A percentile compares a stretch with the other conserved stretches of the same genome.
Evolutionary conservation across 2,329 filamentous ascomycete species (phyloP).

Genomic region (Aspergillaceae sp.): DNA sequence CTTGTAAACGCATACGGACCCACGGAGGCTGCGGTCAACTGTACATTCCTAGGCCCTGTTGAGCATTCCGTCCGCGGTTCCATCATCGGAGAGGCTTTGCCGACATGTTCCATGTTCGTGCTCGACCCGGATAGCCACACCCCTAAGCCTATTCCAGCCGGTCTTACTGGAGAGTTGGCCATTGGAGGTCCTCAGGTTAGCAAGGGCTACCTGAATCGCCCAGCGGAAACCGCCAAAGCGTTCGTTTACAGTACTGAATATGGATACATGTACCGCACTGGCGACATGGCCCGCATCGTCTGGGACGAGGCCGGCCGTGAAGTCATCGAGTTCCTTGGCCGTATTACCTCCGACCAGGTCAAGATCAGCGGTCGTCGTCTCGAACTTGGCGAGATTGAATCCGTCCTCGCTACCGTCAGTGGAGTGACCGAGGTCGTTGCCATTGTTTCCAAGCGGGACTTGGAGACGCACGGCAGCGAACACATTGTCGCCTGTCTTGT

Average conservation of each 20-base stretch:
- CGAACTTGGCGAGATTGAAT: conserved; percentile 68
- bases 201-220: conserved; percentile 21
- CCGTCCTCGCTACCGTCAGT: conserved; percentile 13
- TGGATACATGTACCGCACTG: conserved; percentile 43
- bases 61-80: conserved; percentile 20
- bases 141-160: conserved; percentile 30
- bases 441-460: conserved; percentile 12
- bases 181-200: conserved; percentile 30
- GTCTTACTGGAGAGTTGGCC: conserved; percentile 37
- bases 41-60: conserved; percentile 16
- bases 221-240: conserved; percentile 15
- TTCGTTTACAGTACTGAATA: conserved; percentile 18
- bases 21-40: conserved; percentile 25
- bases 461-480: conserved; percentile 13
- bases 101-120: conserved; percentile 28
- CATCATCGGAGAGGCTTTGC: conserved; percentile 28
- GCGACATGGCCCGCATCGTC: conserved; percentile 47
- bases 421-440: conserved; percentile 17
- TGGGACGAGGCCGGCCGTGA: conserved; percentile 46
- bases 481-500: conserved; percentile 20
- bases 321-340: conserved; percentile 66
- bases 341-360: conserved; percentile 69
- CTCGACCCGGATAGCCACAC: conserved; percentile 16
- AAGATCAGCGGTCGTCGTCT: conserved; percentile 78
- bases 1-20: conserved; percentile 29